Evolutionary conservation across 768 basidiomycete species (phyloP).

Genomic region (Russula olivacea): DNA sequence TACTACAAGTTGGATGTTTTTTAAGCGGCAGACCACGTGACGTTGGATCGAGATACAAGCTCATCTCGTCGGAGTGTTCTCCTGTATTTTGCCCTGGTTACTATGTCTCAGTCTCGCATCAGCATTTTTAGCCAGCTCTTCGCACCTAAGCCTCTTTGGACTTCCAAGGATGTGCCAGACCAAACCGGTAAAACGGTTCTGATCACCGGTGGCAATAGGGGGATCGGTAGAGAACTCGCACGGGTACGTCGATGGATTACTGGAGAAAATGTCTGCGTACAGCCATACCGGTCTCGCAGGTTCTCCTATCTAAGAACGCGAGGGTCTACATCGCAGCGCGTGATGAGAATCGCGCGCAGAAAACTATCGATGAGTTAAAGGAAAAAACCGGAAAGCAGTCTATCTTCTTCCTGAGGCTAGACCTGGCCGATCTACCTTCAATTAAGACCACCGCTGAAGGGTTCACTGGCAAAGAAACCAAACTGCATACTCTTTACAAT

Average conservation of each 20-base stretch:
- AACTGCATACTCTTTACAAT: background rate
- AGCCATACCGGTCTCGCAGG: background rate
- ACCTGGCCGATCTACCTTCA: background rate
- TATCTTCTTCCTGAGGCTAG: background rate
- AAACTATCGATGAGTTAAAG: background rate
- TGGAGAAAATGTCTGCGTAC: background rate
- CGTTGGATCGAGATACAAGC: too few relatives aligned
- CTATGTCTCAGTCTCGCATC: background rate
- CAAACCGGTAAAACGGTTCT: background rate
- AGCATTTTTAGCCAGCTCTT: background rate
- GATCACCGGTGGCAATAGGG: background rate
- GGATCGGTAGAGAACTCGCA: background rate
- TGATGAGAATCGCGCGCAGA: background rate
- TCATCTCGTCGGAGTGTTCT: too few relatives aligned
- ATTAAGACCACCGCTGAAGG: background rate
- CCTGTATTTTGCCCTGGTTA: too few relatives aligned
- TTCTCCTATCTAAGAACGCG: background rate
- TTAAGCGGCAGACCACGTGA: background rate
- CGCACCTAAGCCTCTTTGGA: background rate
- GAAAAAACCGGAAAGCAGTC: background rate
- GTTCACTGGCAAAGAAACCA: background rate
- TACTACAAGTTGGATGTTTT: background rate
- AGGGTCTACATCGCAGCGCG: background rate
- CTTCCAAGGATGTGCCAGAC: background rate
- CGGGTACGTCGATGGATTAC: background rate